Percentiles rank a stretch among this genome's conserved stretches.
Conservation (phyloP, 1,284 basidiomycete species). For the Puccinia horiana region DNA sequence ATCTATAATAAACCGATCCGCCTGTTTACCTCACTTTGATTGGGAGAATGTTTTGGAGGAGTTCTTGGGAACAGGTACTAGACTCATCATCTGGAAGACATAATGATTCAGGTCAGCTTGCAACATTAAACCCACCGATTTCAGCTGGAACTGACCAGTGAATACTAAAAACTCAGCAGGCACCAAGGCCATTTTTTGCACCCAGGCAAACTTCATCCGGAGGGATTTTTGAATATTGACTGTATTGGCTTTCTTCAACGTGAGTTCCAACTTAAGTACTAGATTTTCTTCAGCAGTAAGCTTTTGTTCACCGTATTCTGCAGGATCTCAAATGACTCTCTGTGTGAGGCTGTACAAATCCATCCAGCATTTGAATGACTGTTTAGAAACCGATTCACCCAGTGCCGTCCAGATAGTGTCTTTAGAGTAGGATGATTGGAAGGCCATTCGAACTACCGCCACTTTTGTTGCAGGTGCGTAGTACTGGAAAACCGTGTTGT, state of each 20-base stretch:
- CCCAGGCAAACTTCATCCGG: neutral
- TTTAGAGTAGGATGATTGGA: neutral
- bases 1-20: neutral
- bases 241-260: constrained; percentile 1
- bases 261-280: neutral
- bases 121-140: neutral
- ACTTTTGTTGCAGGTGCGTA: neutral
- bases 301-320: neutral
- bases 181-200: neutral
- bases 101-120: neutral
- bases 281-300: neutral
- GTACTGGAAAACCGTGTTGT: neutral
- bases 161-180: neutral
- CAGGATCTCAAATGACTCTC: neutral
- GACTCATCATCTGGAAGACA: neutral
- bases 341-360: neutral
- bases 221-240: neutral
- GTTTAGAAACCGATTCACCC: neutral
- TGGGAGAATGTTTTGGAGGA: neutral
- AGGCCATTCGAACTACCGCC: neutral
- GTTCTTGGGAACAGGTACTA: neutral
- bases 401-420: neutral
- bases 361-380: neutral
- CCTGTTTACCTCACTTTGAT: neutral
- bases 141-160: neutral